Evolutionary conservation across 225 moss, liverwort and hornwort species (phyloP).

Genomic region (Physcomitrellopsis africana): DNA sequence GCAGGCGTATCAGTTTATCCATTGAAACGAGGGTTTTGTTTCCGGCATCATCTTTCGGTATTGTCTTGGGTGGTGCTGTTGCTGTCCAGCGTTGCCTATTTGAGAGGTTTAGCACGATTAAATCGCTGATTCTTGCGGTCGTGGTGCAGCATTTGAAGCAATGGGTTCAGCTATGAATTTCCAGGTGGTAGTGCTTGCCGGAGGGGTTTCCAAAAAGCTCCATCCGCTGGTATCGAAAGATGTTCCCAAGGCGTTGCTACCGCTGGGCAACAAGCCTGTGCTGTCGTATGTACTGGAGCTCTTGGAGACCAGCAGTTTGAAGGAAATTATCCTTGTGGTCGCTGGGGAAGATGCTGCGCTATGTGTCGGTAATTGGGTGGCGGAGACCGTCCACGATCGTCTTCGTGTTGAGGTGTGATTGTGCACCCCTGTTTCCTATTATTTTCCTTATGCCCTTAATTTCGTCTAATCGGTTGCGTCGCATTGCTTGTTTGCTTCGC

Average conservation of each 20-base stretch:
- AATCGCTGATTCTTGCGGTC: constrained; percentile 5
- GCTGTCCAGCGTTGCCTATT: neutral
- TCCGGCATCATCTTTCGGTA: neutral
- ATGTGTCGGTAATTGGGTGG: constrained; percentile 80
- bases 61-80: neutral
- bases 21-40: neutral
- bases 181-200: constrained; percentile 85
- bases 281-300: constrained; percentile 88
- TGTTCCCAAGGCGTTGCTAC: constrained; percentile 80
- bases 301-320: constrained; percentile 80
- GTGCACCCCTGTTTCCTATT: neutral
- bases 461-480: neutral
- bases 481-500: neutral
- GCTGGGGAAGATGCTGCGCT: constrained; percentile 80
- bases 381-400: constrained; percentile 84
- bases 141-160: constrained; percentile 24
- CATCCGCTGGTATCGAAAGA: constrained; percentile 87
- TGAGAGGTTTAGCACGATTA: neutral
- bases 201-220: constrained; percentile 75
- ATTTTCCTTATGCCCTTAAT: neutral
- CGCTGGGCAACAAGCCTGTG: constrained; percentile 89
- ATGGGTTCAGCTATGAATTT: constrained; percentile 78
- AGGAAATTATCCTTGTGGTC: constrained; percentile 86
- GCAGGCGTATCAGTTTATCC: neutral
- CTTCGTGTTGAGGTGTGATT: constrained; percentile 61